phyloP scores from a whole-genome alignment of 2,329 filamentous ascomycete genomes.

The Aspergillus thermomutatus region DNA sequence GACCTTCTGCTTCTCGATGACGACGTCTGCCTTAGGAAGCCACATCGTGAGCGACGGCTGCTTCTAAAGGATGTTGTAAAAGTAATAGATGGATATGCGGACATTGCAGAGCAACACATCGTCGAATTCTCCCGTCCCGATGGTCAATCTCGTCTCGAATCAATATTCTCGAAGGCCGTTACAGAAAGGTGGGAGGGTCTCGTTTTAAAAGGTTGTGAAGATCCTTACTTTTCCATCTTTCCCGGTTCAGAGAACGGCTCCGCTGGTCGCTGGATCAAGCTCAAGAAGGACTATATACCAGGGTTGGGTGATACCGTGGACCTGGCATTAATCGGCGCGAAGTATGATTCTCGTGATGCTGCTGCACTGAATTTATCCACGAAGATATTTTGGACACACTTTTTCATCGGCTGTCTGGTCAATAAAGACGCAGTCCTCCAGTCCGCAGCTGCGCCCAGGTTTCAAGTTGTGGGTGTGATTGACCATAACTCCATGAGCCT shows the following conservation, averaged over 20 bases:
- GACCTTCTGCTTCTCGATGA: conserved; percentile 59
- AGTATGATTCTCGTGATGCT: conserved; percentile 64
- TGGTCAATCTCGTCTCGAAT: conserved; percentile 55
- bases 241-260: conserved; percentile 24
- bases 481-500: conserved; percentile 49
- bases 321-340: conserved; percentile 73
- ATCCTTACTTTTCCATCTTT: conserved; percentile 68
- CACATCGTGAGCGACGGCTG: conserved; percentile 41
- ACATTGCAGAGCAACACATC: conserved; percentile 63
- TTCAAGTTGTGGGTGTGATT: conserved; percentile 64
- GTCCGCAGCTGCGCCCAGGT: conserved; percentile 53
- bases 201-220: conserved; percentile 71
- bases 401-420: conserved; percentile 71
- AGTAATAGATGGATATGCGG: conserved; percentile 59
- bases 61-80: conserved; percentile 57
- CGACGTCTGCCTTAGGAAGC: conserved; percentile 47
- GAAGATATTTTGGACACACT: conserved; percentile 70
- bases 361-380: conserved; percentile 49
- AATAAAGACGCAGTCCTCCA: conserved; percentile 61
- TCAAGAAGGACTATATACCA: conserved; percentile 82
- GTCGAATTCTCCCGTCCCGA: conserved; percentile 61
- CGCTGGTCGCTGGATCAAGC: conserved; percentile 64
- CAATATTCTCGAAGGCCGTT: conserved; percentile 66
- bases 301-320: conserved; percentile 79
- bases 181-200: conserved; percentile 69